Base-by-base conservation (phyloP, 1,284 basidiomycete genomes). In the Ustilago tritici region DNA sequence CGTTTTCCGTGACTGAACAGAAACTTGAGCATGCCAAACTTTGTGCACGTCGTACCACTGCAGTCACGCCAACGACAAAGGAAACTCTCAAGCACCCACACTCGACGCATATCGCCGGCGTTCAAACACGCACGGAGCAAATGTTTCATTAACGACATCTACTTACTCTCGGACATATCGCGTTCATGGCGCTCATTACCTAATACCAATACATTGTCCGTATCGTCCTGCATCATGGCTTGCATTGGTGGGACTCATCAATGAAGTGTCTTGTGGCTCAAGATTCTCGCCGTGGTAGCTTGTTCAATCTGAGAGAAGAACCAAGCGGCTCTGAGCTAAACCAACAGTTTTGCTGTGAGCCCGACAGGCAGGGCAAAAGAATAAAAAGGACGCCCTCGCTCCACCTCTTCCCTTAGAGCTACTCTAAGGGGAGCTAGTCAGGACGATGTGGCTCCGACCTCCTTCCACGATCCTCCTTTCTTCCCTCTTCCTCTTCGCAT, bases 391-490 rank as follows among this genome's bases (percentile, higher is more conserved):
- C 2, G n/a, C 43, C 23, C n/a, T 46, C n/a, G 23, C 17, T n/a
- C 43, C n/a, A 15, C 14, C 6, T 41, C 40, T 17, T 41, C 14
- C 40, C 43, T 46, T 19, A 3, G 23, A 28, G 23, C 23, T 28
- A 28, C 23, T 3, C 23, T 28, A 28, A 28, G 23, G 23, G 3
- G 23, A 28, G 3, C 23, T 28, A 28, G 23, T 46, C 7, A 19
- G 19, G 43, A 46, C 17, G 4, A 71, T 71, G 69, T 56, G 59
- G 69, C 41, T 62, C 6, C 58, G 31, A 14, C 50, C 43, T 17
- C 9, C 59, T 11, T 19, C 32, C 0, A 2, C 41, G 5, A 1
- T 65, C 57, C 15, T 49, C 0, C n/a, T 62, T 11, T 38, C 36
- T 3, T 2, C 61, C 15, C 32, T 61, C 11, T 0, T 58, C 8